Evolutionary conservation across 306 rosid genomes (phyloP), one percentile per base, ranked within the genome.

Genomic region (Quercus engelmannii): DNA sequence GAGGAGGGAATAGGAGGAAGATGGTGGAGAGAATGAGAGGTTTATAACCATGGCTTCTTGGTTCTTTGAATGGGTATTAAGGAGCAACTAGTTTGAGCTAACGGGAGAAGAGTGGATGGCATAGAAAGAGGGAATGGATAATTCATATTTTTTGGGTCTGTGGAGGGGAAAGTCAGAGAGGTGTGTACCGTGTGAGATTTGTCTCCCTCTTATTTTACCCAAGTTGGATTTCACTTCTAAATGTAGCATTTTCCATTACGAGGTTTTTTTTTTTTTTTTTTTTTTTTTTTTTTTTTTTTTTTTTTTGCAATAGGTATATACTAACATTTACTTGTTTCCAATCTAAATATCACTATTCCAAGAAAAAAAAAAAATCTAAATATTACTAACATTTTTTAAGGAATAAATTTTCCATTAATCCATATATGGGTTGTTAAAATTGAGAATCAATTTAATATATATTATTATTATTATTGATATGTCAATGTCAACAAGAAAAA

Each of bases 131-230:
- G 78, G 61, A 74, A 55, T 43, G 97, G 98, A 94, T 94, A 94
- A 91, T 80, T 83, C 88, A 75, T 75, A 52, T 20, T 19, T 82
- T 81, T 82, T 52, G 86, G 81, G 78, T 82, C 74, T 91, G 97
- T 94, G 98, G 97, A 84, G 83, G 96, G 86, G 88, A 49, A 89
- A 90, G 83, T 35, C 82, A 80, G 78, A 10, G 72, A 82, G 52
- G 51, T 69, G 54, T 49, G 15, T 49, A 25, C 26, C 26, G 26
- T 25, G 26, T 25, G 26, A 25, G 54, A 49, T 41, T 41, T 49
- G 87, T 86, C 83, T 79, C 79, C 74, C 81, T 75, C 85, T 54
- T 46, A 5, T 67, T 82, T 81, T 84, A 87, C 85, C 82, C 87
- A 65, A 74, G 70, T 65, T 15, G 51, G 15, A 72, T 71, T 49